Conservation (phyloP, 2,329 filamentous ascomycete species). For the Cytospora mali region DNA sequence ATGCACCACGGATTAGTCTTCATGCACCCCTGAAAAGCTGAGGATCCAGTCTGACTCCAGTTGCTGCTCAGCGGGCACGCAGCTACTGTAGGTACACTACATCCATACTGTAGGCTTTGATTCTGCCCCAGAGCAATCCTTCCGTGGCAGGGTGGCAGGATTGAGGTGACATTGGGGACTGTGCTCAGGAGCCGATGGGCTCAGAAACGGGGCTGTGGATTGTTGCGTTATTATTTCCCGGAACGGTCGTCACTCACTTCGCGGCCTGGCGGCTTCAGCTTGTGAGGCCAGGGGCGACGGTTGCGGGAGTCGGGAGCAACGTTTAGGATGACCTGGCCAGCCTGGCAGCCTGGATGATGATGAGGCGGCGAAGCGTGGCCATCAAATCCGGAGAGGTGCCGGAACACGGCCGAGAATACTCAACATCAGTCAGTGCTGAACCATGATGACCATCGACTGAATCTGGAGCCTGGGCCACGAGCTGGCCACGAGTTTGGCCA, state of each 20-base stretch:
- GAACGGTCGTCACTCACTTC: background rate
- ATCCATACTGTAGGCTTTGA: background rate
- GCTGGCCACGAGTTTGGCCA: constrained; percentile 4
- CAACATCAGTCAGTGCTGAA: background rate
- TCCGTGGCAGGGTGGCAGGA: constrained; percentile 3
- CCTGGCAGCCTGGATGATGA: too few relatives aligned
- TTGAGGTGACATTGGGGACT: background rate
- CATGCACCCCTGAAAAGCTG: constrained; percentile 24
- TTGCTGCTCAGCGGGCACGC: background rate
- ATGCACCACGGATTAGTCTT: constrained; percentile 20
- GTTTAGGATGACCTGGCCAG: background rate
- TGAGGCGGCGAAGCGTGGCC: constrained; percentile 1
- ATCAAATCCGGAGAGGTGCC: background rate
- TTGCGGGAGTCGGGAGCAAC: background rate
- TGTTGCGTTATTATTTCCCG: constrained; percentile 9
- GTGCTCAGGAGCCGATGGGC: background rate
- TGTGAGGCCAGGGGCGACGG: background rate
- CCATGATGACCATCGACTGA: background rate
- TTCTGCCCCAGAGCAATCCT: background rate
- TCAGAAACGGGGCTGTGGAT: constrained; percentile 22
- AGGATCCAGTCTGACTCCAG: constrained; percentile 19
- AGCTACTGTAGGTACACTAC: background rate
- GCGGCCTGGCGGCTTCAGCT: too few relatives aligned
- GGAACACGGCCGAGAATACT: constrained; percentile 7
- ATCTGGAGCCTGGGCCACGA: background rate